Base-by-base conservation (phyloP, 345 rosid species). In the Reutealis trisperma region DNA sequence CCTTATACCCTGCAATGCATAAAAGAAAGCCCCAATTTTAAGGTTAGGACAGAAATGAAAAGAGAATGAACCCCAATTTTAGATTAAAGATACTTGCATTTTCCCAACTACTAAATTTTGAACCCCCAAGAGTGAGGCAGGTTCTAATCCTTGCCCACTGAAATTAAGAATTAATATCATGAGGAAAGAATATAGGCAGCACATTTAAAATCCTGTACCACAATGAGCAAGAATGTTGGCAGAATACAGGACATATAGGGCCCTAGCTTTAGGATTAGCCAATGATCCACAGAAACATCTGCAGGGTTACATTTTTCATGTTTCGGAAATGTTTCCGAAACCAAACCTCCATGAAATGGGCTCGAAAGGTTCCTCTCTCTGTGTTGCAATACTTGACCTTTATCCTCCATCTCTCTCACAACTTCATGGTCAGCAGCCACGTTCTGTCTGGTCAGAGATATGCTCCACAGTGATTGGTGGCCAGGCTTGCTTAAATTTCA, bases 1-100 rank as follows among this genome's bases (percentile, higher is more conserved):
- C 61, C 97, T 96, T 60, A 92, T 92, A 78, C 98, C 98, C 98
- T 94, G 79, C 63, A 70, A 78, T 18, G 45, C 10, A 70, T n/a
- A 42, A 61, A 62, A 34, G 30, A 59, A 13, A 69, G 11, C 11
- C 24, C 69, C 6, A 16, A 75, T 34, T 24, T 66, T 19, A 19
- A 72, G 22, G 19, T 16, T 73, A 25, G 47, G 59, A 47, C 30
- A 47, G 22, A 44, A 4, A 67, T 44, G 12, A 2, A 42, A 67
- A 44, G 54, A 42, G 1, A 34, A 62, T 13, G 12, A 27, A 27
- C 63, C 62, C 63, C 30, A 59, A 15, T 59, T 59, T 59, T 59
- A 9, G 13, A 22, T 59, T 1, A 62, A 25, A 62, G 55, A 25
- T 13, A 12, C 41, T 1, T 2, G 32, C 1, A 14, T 25, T 25